Evolutionary conservation across 768 basidiomycete genomes (phyloP).

Genomic region (Boletus coccyginus): DNA sequence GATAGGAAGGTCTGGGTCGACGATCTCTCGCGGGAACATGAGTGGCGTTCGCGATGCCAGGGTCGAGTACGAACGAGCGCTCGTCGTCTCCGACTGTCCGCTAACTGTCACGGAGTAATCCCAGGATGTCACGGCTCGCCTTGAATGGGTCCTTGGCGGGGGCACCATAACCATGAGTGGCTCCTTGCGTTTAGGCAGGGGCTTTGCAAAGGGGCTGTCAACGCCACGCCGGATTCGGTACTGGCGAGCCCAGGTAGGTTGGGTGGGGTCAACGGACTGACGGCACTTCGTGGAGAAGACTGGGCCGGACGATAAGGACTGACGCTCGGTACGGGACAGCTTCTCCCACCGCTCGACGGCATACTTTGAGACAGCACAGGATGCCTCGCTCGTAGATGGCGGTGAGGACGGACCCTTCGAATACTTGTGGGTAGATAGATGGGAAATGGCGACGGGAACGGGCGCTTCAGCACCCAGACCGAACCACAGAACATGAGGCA

Average conservation of each 20-base stretch:
- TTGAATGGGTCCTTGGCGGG: constrained; percentile 32
- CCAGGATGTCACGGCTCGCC: constrained; percentile 13
- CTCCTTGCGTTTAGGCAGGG: constrained; percentile 21
- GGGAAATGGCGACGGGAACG: not conserved
- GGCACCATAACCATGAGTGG: constrained; percentile 26
- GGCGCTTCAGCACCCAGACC: constrained; percentile 6
- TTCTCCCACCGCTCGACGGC: constrained; percentile 33
- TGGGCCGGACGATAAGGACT: constrained; percentile 14
- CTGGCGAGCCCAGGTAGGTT: constrained; percentile 52
- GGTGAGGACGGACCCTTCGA: not conserved
- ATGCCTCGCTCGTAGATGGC: constrained; percentile 1
- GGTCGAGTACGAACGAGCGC: constrained; percentile 13
- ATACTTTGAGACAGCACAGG: constrained; percentile 28
- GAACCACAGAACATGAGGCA: constrained; percentile 63
- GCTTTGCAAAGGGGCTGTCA: constrained; percentile 49
- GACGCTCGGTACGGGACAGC: constrained; percentile 22
- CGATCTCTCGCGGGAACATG: constrained; percentile 41
- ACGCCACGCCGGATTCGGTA: constrained; percentile 47
- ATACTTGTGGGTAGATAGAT: constrained; percentile 10
- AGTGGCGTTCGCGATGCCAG: constrained; percentile 13
- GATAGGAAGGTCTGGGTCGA: constrained; percentile 55
- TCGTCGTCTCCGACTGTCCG: constrained; percentile 28
- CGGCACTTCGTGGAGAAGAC: constrained; percentile 15
- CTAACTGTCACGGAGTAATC: constrained; percentile 35
- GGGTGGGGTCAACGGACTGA: constrained; percentile 25